Evolutionary conservation across 805 yeast genomes (phyloP).

Genomic region (Zygosaccharomyces kombuchaensis): DNA sequence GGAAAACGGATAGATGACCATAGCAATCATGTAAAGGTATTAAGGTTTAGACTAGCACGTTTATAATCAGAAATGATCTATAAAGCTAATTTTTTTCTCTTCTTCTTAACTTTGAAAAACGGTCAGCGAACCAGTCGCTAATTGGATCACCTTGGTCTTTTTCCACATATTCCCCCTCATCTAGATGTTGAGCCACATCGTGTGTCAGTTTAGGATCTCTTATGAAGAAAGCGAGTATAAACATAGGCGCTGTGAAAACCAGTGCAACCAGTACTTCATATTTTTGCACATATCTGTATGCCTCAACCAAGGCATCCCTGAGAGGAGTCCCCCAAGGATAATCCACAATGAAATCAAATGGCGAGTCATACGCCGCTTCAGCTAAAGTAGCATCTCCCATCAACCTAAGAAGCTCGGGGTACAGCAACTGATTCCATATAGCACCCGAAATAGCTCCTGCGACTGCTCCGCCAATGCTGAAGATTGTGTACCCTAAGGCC

Average conservation of each 20-base stretch:
- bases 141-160: constrained; percentile 20
- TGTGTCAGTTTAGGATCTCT: constrained; percentile 46
- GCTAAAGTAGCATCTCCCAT: constrained; percentile 36
- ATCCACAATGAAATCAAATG: constrained; percentile 42
- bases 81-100: not conserved
- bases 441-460: constrained; percentile 66
- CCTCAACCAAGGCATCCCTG: constrained; percentile 47
- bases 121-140: constrained; percentile 11
- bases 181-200: constrained; percentile 24
- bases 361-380: constrained; percentile 44
- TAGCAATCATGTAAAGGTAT: not conserved
- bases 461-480: constrained; percentile 59
- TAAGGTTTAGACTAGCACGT: not conserved
- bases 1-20: no score
- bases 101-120: not conserved
- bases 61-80: not conserved
- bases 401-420: constrained; percentile 42
- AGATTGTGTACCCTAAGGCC: constrained; percentile 53
- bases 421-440: constrained; percentile 53
- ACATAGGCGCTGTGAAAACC: constrained; percentile 39
- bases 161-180: constrained; percentile 21
- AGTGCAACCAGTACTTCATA: constrained; percentile 49
- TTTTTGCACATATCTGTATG: constrained; percentile 53
- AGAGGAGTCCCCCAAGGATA: constrained; percentile 57
- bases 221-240: constrained; percentile 44